Evolutionary conservation across 208 protist species (phyloP).

Genomic region (Crithidia sp.): DNA sequence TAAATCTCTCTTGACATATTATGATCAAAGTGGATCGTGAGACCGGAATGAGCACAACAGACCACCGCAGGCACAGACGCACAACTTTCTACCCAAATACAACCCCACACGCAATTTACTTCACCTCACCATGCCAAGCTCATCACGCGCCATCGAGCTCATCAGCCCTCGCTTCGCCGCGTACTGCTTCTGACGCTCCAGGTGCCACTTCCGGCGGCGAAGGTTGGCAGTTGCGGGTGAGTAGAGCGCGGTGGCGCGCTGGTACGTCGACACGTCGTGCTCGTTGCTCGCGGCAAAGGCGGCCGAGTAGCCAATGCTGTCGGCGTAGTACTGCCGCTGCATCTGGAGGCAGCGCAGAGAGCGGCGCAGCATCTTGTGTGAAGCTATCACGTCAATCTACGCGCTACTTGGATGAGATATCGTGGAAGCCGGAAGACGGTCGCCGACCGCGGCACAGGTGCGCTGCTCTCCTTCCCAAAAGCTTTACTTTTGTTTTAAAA

Average conservation of each 20-base stretch:
- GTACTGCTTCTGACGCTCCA: constrained; percentile 43
- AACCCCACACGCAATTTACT: neutral
- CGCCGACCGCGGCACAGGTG: too few relatives aligned
- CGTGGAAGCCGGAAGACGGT: too few relatives aligned
- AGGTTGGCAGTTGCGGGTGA: constrained; percentile 47
- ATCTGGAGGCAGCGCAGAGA: constrained; percentile 35
- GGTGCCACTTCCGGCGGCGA: constrained; percentile 49
- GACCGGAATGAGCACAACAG: too few relatives aligned
- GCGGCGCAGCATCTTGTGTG: constrained; percentile 32
- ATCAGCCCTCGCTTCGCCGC: constrained; percentile 45
- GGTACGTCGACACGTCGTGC: constrained; percentile 39
- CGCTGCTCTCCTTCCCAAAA: too few relatives aligned
- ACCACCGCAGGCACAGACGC: too few relatives aligned
- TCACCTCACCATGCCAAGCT: constrained; percentile 33
- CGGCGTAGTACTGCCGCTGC: constrained; percentile 44
- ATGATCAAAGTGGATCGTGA: too few relatives aligned
- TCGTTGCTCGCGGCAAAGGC: constrained; percentile 58
- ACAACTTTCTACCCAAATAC: neutral
- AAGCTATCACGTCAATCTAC: too few relatives aligned
- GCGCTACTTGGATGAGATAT: too few relatives aligned
- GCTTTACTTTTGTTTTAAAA: too few relatives aligned
- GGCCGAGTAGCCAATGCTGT: constrained; percentile 54
- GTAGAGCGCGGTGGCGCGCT: constrained; percentile 55
- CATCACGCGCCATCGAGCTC: constrained; percentile 27
- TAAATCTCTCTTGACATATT: too few relatives aligned